Percentiles rank a stretch among this genome's conserved stretches.
Evolutionary conservation across 2,329 filamentous ascomycete genomes (phyloP).

Genomic region (Paracoccidioides brasiliensis): DNA sequence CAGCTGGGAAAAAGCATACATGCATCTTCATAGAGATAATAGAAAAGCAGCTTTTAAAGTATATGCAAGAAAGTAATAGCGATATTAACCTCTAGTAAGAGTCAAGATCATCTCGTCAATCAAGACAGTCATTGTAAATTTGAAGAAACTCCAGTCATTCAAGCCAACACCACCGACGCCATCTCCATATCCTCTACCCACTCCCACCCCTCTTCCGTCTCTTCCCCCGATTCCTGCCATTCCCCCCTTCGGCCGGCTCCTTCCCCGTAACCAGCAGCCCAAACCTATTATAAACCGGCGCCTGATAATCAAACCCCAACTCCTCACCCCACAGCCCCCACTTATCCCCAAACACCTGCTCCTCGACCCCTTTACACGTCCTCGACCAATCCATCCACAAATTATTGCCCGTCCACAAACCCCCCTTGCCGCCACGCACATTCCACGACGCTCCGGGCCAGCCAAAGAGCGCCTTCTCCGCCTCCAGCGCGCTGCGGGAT

Average conservation of each 20-base stretch:
- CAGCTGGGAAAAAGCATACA: too few relatives aligned
- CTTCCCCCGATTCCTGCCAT: neutral
- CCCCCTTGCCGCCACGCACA: constrained; percentile 39
- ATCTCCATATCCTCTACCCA: neutral
- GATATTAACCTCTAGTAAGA: too few relatives aligned
- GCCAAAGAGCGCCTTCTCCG: constrained; percentile 28
- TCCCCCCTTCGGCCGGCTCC: neutral
- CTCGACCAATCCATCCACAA: constrained; percentile 39
- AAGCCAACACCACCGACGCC: too few relatives aligned
- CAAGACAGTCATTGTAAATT: too few relatives aligned
- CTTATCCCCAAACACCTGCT: constrained; percentile 36
- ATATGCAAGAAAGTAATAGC: too few relatives aligned
- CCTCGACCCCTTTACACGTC: constrained; percentile 33
- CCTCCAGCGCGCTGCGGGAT: constrained; percentile 29
- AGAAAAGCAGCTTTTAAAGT: too few relatives aligned
- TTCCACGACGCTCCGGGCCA: constrained; percentile 37
- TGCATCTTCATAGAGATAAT: too few relatives aligned
- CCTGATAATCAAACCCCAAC: neutral
- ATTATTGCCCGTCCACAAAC: constrained; percentile 40
- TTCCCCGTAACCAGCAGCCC: neutral
- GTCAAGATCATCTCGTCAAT: too few relatives aligned
- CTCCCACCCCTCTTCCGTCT: neutral
- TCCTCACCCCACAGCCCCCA: constrained; percentile 31
- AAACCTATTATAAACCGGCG: constrained; percentile 2
- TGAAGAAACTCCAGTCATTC: too few relatives aligned